These are phyloP conservation scores for Carpinus viminea DNA, from an alignment of 306 rosid genomes.

Conservation along the genomic window DNA sequence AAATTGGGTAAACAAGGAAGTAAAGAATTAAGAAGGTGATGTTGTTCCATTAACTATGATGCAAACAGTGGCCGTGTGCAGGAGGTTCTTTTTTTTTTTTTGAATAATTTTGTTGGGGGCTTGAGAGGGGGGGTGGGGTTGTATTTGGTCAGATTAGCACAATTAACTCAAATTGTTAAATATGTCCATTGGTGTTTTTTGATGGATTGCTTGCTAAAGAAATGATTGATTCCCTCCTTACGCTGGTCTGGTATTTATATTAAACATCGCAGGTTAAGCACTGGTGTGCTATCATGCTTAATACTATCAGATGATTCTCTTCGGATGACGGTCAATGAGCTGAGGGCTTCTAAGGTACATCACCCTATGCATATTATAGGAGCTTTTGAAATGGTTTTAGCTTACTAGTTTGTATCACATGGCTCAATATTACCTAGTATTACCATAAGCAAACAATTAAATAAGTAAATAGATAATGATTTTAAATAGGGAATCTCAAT, in stretches of 20 bases:
- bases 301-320: conserved; percentile 89
- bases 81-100: too few species aligned
- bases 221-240: conserved; percentile 9
- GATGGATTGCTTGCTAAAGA: background rate
- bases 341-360: conserved; percentile 72
- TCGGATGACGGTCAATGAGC: conserved; percentile 70
- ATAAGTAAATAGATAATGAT: too few species aligned
- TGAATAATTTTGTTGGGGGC: too few species aligned
- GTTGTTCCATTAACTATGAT: too few species aligned
- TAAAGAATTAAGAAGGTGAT: too few species aligned
- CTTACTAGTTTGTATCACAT: background rate
- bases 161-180: background rate
- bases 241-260: conserved; percentile 14
- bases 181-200: background rate
- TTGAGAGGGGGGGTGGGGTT: too few species aligned
- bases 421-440: background rate
- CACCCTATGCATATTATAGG: conserved; percentile 11
- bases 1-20: too few species aligned
- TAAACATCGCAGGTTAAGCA: conserved; percentile 58
- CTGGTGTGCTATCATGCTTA: conserved; percentile 81
- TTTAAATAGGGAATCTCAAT: too few species aligned
- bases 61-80: too few species aligned
- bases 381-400: background rate
- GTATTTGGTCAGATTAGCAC: background rate
- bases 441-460: background rate